Conservation (phyloP, 345 rosid species). For the Carallia brachiata region DNA sequence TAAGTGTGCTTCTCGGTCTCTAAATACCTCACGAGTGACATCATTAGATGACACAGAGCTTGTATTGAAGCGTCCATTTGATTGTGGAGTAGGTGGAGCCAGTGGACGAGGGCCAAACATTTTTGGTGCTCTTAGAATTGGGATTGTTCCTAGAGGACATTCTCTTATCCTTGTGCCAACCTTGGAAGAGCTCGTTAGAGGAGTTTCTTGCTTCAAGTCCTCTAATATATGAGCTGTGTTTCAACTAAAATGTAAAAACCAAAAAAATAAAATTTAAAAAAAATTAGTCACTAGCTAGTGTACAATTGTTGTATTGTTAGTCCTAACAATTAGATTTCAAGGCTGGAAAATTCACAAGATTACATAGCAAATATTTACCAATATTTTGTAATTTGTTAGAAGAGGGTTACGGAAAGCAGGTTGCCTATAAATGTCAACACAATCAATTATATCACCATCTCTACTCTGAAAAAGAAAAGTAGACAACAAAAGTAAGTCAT, state of each 20-base stretch:
- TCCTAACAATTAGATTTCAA: no score
- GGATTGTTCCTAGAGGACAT: slow-evolving; percentile 34
- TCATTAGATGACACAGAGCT: no score
- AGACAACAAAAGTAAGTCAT: neutral
- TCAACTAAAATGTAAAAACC: slow-evolving; percentile 7
- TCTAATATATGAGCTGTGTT: slow-evolving; percentile 10
- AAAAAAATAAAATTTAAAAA: neutral
- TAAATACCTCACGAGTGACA: slow-evolving; percentile 10
- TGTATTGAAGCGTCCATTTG: neutral
- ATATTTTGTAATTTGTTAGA: slow-evolving; percentile 24
- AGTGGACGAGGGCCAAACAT: neutral
- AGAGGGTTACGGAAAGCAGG: slow-evolving; percentile 33
- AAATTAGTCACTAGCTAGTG: neutral
- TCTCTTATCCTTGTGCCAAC: slow-evolving; percentile 17
- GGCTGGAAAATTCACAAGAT: no score
- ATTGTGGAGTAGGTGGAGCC: neutral
- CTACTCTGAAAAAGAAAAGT: slow-evolving; percentile 1
- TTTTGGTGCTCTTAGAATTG: slow-evolving; percentile 15
- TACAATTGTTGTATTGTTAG: no score
- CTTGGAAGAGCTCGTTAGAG: slow-evolving; percentile 3
- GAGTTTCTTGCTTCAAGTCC: neutral
- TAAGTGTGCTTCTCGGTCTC: neutral
- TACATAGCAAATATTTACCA: neutral
- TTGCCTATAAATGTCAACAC: slow-evolving; percentile 28
- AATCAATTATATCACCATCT: slow-evolving; percentile 19